These are phyloP conservation scores for Trichophyton mentagrophytes DNA, from an alignment of 2,329 filamentous ascomycete genomes.

Conservation along the genomic window DNA sequence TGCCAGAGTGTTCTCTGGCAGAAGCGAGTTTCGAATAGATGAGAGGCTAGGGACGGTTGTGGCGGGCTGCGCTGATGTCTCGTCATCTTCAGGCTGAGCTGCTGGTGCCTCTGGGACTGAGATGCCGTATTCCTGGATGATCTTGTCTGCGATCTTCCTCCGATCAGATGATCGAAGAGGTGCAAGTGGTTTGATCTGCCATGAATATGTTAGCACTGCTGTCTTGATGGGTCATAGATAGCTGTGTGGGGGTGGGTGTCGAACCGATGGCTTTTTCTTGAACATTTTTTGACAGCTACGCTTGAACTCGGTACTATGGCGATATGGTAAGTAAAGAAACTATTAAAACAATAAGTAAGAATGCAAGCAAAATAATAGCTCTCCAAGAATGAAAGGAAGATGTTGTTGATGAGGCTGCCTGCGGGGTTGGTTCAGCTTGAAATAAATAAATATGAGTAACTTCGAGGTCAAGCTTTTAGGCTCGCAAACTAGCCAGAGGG, in stretches of 20 bases:
- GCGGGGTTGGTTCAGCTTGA: not conserved
- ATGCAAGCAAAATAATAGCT: not conserved
- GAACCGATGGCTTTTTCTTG: constrained; percentile 50
- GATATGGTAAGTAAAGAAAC: not conserved
- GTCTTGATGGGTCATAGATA: not conserved
- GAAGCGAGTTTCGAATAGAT: constrained; percentile 44
- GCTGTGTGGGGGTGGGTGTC: constrained; percentile 10
- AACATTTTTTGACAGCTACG: constrained; percentile 37
- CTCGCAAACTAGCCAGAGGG: no score
- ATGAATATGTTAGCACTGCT: constrained; percentile 8
- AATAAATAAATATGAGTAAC: not conserved
- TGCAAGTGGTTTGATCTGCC: constrained; percentile 54
- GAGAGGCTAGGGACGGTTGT: constrained; percentile 32
- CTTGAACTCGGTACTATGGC: not conserved
- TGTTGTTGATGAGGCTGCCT: not conserved
- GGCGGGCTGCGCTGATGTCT: constrained; percentile 29
- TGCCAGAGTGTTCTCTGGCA: constrained; percentile 51
- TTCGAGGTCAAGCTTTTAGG: no score
- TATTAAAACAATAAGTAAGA: not conserved
- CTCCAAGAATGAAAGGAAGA: not conserved
- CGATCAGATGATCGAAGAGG: constrained; percentile 56
- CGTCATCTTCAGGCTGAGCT: constrained; percentile 21
- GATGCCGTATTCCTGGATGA: constrained; percentile 50
- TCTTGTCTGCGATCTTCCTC: constrained; percentile 53
- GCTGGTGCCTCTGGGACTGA: constrained; percentile 27